Conservation (phyloP, 2,329 filamentous ascomycete species). For the Epichloe hybrida region DNA sequence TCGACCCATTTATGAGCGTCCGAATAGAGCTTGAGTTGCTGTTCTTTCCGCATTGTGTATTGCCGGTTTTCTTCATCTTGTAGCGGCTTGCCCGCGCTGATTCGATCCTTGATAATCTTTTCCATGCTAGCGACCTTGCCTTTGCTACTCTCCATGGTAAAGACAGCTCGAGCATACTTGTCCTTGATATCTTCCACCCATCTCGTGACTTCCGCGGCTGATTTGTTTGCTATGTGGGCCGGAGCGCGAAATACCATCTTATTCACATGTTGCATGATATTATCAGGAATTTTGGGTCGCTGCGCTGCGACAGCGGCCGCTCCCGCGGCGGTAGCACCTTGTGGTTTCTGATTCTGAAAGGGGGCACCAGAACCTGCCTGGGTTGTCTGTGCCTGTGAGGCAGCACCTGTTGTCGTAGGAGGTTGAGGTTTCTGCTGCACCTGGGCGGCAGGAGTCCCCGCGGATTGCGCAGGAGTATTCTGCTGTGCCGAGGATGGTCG, state of each 20-base stretch:
- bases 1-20: slow-evolving; percentile 37
- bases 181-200: slow-evolving; percentile 35
- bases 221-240: slow-evolving; percentile 26
- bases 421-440: slow-evolving; percentile 6
- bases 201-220: slow-evolving; percentile 29
- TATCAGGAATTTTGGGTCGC: slow-evolving; percentile 25
- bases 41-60: slow-evolving; percentile 29
- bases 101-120: slow-evolving; percentile 26
- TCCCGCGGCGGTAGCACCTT: background rate
- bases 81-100: slow-evolving; percentile 28
- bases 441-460: slow-evolving; percentile 9
- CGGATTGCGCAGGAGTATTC: slow-evolving; percentile 7
- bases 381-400: background rate
- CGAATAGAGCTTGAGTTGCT: slow-evolving; percentile 28
- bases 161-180: slow-evolving; percentile 33
- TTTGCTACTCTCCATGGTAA: slow-evolving; percentile 34
- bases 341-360: slow-evolving; percentile 11
- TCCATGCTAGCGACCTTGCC: slow-evolving; percentile 29
- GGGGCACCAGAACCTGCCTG: slow-evolving; percentile 5
- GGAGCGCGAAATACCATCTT: slow-evolving; percentile 34
- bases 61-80: slow-evolving; percentile 34
- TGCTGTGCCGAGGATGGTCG: slow-evolving; percentile 11
- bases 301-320: slow-evolving; percentile 9
- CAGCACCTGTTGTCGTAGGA: slow-evolving; percentile 1
- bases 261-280: slow-evolving; percentile 33